Conservation (phyloP, 345 rosid species). For the Psidium guajava region DNA sequence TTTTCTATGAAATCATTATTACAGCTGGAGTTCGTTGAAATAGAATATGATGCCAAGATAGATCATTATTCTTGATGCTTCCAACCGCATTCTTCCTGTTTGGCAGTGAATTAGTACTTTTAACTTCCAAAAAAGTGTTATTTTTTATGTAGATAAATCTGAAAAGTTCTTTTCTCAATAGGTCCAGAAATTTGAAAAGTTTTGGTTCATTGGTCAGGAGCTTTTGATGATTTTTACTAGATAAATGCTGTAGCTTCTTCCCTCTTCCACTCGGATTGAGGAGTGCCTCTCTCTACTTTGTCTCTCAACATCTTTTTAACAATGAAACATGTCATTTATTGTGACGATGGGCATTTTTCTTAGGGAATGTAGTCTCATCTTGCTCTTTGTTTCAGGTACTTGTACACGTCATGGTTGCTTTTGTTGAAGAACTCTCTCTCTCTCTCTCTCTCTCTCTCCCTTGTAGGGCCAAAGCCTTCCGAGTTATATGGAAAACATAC, state of each 20-base stretch:
- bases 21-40: not conserved
- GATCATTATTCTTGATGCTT: not conserved
- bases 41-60: not conserved
- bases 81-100: not conserved
- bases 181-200: not conserved
- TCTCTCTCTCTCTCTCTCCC: not conserved
- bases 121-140: not conserved
- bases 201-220: not conserved
- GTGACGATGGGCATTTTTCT: not conserved
- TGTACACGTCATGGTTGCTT: not conserved
- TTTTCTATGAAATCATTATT: not conserved
- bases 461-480: conserved; percentile 65
- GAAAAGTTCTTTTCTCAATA: not conserved
- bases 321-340: not conserved
- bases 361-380: not conserved
- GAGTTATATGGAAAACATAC: conserved; percentile 65
- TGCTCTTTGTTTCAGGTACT: not conserved
- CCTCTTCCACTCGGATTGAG: not conserved
- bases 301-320: not conserved
- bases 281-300: not conserved
- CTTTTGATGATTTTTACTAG: not conserved
- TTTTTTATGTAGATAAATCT: not conserved
- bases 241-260: not conserved
- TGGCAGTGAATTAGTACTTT: not conserved
- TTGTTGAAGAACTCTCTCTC: not conserved